phyloP scores from a whole-genome alignment of 179 eudicot genomes.

The Heliamphora pulchella region DNA sequence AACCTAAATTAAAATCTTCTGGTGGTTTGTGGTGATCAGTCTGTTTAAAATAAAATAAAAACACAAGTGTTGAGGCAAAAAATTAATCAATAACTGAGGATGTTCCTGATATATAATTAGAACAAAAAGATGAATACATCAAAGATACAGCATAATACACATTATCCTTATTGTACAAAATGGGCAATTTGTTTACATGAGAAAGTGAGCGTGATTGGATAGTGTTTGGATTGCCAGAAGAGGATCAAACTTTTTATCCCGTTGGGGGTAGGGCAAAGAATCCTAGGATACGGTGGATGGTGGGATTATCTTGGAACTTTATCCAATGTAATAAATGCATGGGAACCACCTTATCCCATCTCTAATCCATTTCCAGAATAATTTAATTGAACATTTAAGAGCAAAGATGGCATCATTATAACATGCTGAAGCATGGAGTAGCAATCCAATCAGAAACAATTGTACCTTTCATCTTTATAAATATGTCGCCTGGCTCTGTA shows the following conservation, averaged over 20 bases:
- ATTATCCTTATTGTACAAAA: no score
- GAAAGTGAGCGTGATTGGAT: no score
- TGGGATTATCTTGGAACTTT: no score
- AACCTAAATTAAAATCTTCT: background rate
- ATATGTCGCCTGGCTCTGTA: slow-evolving; percentile 91
- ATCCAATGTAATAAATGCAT: background rate
- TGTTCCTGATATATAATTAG: background rate
- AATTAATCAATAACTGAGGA: background rate
- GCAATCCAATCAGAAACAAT: background rate
- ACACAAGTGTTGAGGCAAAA: background rate
- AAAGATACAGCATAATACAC: background rate
- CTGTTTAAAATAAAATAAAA: background rate
- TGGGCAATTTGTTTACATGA: no score
- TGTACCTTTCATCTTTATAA: slow-evolving; percentile 89
- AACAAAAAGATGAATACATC: background rate
- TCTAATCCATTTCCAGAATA: background rate
- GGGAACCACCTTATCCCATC: background rate
- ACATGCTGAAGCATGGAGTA: background rate
- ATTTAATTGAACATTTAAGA: background rate
- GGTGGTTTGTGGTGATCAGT: background rate
- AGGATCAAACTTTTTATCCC: no score
- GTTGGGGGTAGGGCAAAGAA: no score
- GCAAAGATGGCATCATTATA: slow-evolving; percentile 6
- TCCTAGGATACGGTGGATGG: no score
- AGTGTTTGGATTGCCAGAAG: no score